Conservation (phyloP, 176 grass and related monocot genomes). For the Aegilops longissima region DNA sequence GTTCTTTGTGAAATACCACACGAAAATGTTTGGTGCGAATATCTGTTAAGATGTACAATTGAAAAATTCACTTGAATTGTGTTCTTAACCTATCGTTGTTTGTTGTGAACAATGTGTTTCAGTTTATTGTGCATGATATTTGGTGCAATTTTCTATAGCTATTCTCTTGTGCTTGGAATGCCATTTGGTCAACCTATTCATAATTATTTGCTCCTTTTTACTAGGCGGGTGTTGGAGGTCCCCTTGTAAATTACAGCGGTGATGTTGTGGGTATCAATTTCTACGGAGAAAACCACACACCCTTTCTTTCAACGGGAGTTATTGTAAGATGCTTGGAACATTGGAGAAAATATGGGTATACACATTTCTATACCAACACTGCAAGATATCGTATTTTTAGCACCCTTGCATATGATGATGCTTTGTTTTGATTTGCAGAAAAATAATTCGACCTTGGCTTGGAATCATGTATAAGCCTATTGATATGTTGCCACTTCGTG, state of each 20-base stretch:
- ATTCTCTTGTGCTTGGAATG: neutral
- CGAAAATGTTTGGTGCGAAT: neutral
- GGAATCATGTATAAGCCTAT: neutral
- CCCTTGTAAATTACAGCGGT: neutral
- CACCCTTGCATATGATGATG: neutral
- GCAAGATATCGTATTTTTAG: neutral
- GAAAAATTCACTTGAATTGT: neutral
- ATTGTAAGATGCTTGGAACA: neutral
- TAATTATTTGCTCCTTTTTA: neutral
- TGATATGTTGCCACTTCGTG: neutral
- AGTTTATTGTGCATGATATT: neutral
- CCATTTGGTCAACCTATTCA: neutral
- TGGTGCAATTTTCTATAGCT: neutral
- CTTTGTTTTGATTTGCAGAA: neutral
- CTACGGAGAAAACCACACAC: neutral
- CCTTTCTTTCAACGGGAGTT: conserved; percentile 1
- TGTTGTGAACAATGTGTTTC: neutral
- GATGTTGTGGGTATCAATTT: conserved; percentile 17
- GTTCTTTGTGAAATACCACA: neutral
- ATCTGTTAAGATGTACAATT: neutral
- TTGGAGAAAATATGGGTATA: neutral
- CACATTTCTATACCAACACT: neutral
- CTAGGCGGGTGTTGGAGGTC: conserved; percentile 12
- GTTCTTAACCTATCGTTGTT: neutral
- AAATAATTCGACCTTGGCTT: conserved; percentile 14